Conservation (phyloP, 768 basidiomycete species). For the Amanita rubescens region DNA sequence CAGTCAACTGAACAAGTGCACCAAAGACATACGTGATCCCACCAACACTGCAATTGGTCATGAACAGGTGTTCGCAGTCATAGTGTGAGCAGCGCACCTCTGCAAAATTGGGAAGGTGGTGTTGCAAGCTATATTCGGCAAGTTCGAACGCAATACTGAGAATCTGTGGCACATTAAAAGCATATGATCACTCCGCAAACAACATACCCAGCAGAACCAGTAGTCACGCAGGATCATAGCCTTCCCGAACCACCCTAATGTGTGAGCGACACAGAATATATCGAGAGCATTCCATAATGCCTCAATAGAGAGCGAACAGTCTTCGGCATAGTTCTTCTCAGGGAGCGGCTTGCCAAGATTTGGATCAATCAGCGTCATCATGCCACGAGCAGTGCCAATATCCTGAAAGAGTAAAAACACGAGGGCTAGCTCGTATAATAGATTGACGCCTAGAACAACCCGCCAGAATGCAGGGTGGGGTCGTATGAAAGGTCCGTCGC, state of each 20-base stretch:
- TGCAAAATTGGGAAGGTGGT: slow-evolving; percentile 82
- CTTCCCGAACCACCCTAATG: slow-evolving; percentile 88
- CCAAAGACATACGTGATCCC: slow-evolving; percentile 69
- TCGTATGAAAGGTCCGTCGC: slow-evolving; percentile 83
- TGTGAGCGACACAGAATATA: slow-evolving; percentile 81
- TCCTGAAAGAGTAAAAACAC: slow-evolving; percentile 88
- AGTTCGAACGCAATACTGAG: slow-evolving; percentile 83
- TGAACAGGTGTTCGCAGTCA: slow-evolving; percentile 11
- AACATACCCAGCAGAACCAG: slow-evolving; percentile 86
- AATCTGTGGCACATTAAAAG: slow-evolving; percentile 41
- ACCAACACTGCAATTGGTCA: slow-evolving; percentile 63
- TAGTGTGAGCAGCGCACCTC: slow-evolving; percentile 46
- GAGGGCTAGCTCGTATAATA: slow-evolving; percentile 75
- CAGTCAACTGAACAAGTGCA: background rate
- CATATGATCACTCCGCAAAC: background rate
- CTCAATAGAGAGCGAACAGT: slow-evolving; percentile 55
- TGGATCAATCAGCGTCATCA: slow-evolving; percentile 78
- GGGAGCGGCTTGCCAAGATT: slow-evolving; percentile 64
- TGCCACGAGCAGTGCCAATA: slow-evolving; percentile 61
- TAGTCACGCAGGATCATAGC: slow-evolving; percentile 86
- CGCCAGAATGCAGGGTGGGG: slow-evolving; percentile 89
- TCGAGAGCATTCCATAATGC: slow-evolving; percentile 80
- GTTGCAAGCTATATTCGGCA: slow-evolving; percentile 82
- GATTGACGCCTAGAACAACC: slow-evolving; percentile 67
- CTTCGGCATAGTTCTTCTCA: slow-evolving; percentile 83